Evolutionary conservation across 73 alveolate genomes (phyloP).

Genomic region (Stentor roeselii): DNA sequence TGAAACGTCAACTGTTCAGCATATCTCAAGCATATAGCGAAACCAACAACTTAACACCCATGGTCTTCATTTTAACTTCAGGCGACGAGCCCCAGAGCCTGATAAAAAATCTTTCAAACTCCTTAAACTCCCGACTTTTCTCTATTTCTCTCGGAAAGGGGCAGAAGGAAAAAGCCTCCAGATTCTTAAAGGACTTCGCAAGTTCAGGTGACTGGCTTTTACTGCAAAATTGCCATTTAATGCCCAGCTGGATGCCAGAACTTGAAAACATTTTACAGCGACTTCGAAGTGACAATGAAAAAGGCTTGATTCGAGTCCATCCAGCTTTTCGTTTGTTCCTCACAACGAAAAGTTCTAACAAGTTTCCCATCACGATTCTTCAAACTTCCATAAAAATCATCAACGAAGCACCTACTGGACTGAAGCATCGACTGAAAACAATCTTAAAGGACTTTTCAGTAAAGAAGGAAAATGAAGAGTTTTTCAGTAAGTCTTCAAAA

Average conservation of each 20-base stretch:
- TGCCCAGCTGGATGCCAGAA: conserved; percentile 93
- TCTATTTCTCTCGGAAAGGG: conserved; percentile 93
- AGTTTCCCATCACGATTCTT: conserved; percentile 94
- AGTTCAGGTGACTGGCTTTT: conserved; percentile 96
- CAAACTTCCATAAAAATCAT: conserved; percentile 96
- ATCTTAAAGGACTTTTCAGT: conserved; percentile 77
- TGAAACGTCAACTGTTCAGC: conserved; percentile 89
- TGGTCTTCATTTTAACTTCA: conserved; percentile 91
- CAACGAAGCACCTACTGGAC: conserved; percentile 95
- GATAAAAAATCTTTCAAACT: conserved; percentile 78
- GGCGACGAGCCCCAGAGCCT: conserved; percentile 94
- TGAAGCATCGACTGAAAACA: conserved; percentile 80
- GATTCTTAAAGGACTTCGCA: conserved; percentile 83
- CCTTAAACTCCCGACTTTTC: conserved; percentile 68
- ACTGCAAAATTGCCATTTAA: conserved; percentile 95
- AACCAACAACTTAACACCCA: conserved; percentile 82
- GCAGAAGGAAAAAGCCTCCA: conserved; percentile 93
- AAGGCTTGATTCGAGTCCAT: conserved; percentile 50
- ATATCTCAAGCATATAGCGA: conserved; percentile 80
- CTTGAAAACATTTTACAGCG: conserved; percentile 90
- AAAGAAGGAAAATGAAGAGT: conserved; percentile 77
- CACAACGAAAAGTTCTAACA: conserved; percentile 85
- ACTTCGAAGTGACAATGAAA: conserved; percentile 42
- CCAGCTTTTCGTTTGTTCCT: conserved; percentile 97
- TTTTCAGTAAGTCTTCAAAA: conserved; percentile 83